Conservation (phyloP, 441 rosid species). For the Erodium trifolium region DNA sequence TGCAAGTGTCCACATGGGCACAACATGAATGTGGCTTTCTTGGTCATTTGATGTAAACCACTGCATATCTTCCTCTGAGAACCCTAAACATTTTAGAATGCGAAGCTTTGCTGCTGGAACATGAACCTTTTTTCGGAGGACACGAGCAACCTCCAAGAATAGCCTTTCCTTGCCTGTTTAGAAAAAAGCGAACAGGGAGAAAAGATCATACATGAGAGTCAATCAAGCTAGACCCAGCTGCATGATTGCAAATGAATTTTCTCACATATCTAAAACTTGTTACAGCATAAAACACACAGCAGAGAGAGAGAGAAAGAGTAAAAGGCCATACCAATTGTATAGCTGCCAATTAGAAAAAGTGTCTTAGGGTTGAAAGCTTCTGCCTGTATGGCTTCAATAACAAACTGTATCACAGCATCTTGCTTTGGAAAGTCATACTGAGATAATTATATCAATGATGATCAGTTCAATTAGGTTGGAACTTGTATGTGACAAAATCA, state of each 20-base stretch:
- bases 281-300: too few relatives aligned
- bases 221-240: background rate
- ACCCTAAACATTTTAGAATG: slow-evolving; percentile 64
- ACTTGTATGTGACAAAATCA: background rate
- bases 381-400: slow-evolving; percentile 90
- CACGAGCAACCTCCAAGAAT: slow-evolving; percentile 85
- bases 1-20: slow-evolving; percentile 97
- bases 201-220: background rate
- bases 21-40: slow-evolving; percentile 87
- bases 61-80: slow-evolving; percentile 71
- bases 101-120: slow-evolving; percentile 62
- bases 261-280: too few relatives aligned
- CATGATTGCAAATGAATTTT: background rate
- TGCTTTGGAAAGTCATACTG: slow-evolving; percentile 97
- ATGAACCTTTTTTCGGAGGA: slow-evolving; percentile 54
- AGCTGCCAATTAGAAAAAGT: slow-evolving; percentile 85
- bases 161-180: slow-evolving; percentile 79
- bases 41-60: slow-evolving; percentile 77
- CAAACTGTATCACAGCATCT: slow-evolving; percentile 85
- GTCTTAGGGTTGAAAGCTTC: slow-evolving; percentile 85
- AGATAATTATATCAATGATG: slow-evolving; percentile 19
- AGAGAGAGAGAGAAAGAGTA: background rate
- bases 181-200: background rate
- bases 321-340: slow-evolving; percentile 62
- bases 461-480: slow-evolving; percentile 2